phyloP scores from a whole-genome alignment of 305 asterid genomes.

The Rubia balearica region DNA sequence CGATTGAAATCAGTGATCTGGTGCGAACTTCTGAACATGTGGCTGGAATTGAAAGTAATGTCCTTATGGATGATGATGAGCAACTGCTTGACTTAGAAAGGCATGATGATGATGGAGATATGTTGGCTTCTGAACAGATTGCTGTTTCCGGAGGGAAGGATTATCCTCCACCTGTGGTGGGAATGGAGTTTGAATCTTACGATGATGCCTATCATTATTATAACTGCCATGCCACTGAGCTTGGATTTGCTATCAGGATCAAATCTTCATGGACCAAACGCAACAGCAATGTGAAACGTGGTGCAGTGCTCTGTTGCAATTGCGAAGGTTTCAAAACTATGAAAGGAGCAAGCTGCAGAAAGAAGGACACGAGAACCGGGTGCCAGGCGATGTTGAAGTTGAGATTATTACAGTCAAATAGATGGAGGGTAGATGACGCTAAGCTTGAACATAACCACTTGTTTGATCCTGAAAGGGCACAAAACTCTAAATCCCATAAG shows the following conservation, averaged over 20 bases:
- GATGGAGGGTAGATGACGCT: no score
- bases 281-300: constrained; percentile 31
- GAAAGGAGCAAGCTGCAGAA: no score
- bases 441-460: no score
- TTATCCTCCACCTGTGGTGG: constrained; percentile 49
- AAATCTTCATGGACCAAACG: constrained; percentile 84
- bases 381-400: no score
- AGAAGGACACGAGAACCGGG: no score
- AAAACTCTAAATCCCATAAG: constrained; percentile 38
- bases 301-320: no score
- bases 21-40: constrained; percentile 31
- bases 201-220: constrained; percentile 76
- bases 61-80: constrained; percentile 27
- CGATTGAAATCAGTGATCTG: constrained; percentile 24
- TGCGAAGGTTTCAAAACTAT: no score
- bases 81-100: constrained; percentile 32
- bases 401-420: no score
- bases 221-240: constrained; percentile 62
- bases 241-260: constrained; percentile 72
- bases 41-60: constrained; percentile 35
- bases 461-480: constrained; percentile 31
- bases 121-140: constrained; percentile 24
- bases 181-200: constrained; percentile 80
- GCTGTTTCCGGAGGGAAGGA: constrained; percentile 27
- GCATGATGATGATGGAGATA: constrained; percentile 21